Evolutionary conservation across 2,329 filamentous ascomycete genomes (phyloP).

Genomic region (Trichophyton equinum): DNA sequence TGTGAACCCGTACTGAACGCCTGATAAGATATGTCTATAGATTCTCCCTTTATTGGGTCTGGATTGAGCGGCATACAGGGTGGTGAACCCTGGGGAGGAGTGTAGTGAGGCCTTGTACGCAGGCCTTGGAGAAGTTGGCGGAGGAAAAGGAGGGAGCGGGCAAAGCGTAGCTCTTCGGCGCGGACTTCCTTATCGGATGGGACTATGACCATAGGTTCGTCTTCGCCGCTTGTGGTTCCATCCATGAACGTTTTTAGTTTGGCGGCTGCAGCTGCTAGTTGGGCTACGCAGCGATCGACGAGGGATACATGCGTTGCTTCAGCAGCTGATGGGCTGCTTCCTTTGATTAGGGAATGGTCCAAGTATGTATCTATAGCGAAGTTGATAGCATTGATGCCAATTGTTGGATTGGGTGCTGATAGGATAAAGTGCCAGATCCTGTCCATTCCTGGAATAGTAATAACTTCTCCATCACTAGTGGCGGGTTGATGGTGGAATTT

Average conservation of each 20-base stretch:
- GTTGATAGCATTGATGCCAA: constrained; percentile 56
- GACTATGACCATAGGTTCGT: constrained; percentile 43
- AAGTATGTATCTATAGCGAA: constrained; percentile 66
- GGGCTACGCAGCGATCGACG: constrained; percentile 59
- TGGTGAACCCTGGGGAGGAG: constrained; percentile 46
- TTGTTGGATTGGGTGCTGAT: constrained; percentile 49
- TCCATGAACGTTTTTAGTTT: constrained; percentile 41
- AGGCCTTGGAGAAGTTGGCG: constrained; percentile 51
- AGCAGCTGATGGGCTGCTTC: constrained; percentile 34
- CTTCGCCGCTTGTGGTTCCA: constrained; percentile 33
- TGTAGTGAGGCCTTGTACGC: constrained; percentile 44
- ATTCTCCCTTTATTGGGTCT: constrained; percentile 47
- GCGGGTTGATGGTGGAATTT: constrained; percentile 43
- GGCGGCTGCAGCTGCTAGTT: constrained; percentile 52
- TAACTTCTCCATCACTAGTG: constrained; percentile 27
- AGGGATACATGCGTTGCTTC: constrained; percentile 55
- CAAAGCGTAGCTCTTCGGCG: constrained; percentile 51
- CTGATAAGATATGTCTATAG: constrained; percentile 59
- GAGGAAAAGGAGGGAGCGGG: constrained; percentile 56
- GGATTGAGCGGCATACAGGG: constrained; percentile 45
- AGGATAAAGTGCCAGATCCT: constrained; percentile 76
- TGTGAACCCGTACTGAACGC: constrained; percentile 52
- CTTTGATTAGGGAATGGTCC: constrained; percentile 34
- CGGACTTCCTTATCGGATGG: constrained; percentile 37
- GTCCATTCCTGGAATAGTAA: constrained; percentile 45